Conservation (phyloP, 2,329 filamentous ascomycete genomes). For the Cercospora citrullina region DNA sequence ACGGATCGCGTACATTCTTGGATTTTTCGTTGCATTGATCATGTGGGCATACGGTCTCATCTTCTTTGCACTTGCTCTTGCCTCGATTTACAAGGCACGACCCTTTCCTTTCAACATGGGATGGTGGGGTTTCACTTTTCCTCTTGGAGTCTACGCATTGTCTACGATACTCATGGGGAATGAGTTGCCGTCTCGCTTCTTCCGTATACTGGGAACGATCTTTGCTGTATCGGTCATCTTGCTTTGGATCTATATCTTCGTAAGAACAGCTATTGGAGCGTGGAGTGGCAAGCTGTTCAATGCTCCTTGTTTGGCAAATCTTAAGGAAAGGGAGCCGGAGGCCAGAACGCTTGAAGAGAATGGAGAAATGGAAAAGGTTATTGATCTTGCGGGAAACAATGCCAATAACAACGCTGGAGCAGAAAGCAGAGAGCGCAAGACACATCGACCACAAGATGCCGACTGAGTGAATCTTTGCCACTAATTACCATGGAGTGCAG, state of each 20-base stretch:
- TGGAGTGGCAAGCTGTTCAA: slow-evolving; percentile 25
- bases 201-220: slow-evolving; percentile 57
- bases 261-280: slow-evolving; percentile 20
- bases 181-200: slow-evolving; percentile 57
- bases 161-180: slow-evolving; percentile 50
- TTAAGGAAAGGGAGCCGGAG: slow-evolving; percentile 17
- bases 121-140: slow-evolving; percentile 64
- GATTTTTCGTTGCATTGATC: slow-evolving; percentile 55
- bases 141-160: slow-evolving; percentile 57
- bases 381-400: neutral
- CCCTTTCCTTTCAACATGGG: slow-evolving; percentile 62
- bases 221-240: slow-evolving; percentile 53
- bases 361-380: slow-evolving; percentile 21
- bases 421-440: neutral
- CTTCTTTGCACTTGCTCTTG: slow-evolving; percentile 51
- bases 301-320: slow-evolving; percentile 24
- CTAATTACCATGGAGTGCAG: neutral
- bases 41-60: slow-evolving; percentile 59
- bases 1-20: slow-evolving; percentile 51
- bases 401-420: neutral
- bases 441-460: neutral
- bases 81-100: slow-evolving; percentile 38
- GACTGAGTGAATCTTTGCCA: neutral
- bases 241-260: slow-evolving; percentile 49
- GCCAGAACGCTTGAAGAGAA: slow-evolving; percentile 3